Evolutionary conservation across 352 stramenopile species (phyloP), one percentile per base, ranked within the genome.

Genomic region (Discostella stelligera): DNA sequence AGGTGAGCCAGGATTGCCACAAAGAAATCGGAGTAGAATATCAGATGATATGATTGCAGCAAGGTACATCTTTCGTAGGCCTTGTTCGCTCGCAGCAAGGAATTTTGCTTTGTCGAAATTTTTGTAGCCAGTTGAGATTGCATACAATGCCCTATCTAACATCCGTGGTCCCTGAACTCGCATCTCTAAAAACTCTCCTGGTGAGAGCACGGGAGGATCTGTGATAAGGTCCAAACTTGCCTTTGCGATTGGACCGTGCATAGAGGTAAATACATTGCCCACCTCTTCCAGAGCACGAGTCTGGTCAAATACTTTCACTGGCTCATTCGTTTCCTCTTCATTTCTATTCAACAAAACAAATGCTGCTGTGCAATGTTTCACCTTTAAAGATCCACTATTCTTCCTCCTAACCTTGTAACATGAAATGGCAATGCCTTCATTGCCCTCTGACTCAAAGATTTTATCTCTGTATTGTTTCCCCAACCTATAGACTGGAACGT

Each of bases 11-110:
- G 49, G 49, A 18, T 58, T 67, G 11, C 21, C 39, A 54, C 59
- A 30, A 23, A 67, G 59, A 16, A 27, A 50, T 13, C n/a, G 23
- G 14, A 67, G n/a, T 21, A 67, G 59, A 32, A 67, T 49, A 50
- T 67, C 21, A 7, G 25, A 11, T 30, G 59, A 49, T 14, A 32
- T 23, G 1, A 67, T 49, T 16, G 59, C 30, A 1, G 59, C 8
- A 20, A 67, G 32, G 30, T 50, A 67, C 25, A 50, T 14, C 59
- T 67, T 67, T 23, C 20, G 23, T n/a, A 50, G n/a, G 7, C 59
- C 59, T 14, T 50, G 23, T 9, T 32, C 59, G 32, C 59, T 9
- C 11, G 30, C 21, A 10, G 21, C 41, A 25, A 67, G 59, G 23
- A 21, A 62, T 7, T 50, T 6, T 25, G 30, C 7, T 9, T 67